Percentiles rank a stretch among this genome's conserved stretches.
These are phyloP conservation scores for Capsella rubella DNA, from an alignment of 441 rosid genomes.

Conservation along the genomic window DNA sequence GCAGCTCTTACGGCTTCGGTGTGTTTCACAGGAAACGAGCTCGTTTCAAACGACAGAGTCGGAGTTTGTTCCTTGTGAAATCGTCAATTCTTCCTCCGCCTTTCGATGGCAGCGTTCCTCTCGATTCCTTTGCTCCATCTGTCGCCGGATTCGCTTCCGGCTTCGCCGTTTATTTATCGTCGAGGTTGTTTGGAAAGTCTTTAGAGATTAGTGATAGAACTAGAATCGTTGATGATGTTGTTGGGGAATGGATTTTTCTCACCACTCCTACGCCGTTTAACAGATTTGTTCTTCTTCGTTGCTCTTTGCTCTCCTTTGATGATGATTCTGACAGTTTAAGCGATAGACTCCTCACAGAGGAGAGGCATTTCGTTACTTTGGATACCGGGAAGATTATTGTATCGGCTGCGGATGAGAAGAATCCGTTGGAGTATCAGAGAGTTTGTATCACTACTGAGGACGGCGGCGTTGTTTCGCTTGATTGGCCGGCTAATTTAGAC, in stretches of 20 bases:
- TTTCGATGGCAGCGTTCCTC: constrained; percentile 49
- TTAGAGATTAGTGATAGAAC: constrained; percentile 2
- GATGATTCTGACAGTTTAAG: constrained; percentile 53
- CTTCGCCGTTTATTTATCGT: constrained; percentile 53
- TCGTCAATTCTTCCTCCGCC: constrained; percentile 50
- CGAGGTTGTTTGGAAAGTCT: constrained; percentile 34
- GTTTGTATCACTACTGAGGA: constrained; percentile 70
- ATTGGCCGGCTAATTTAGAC: constrained; percentile 90
- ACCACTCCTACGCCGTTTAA: constrained; percentile 91
- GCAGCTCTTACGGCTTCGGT: constrained; percentile 46
- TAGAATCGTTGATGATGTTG: constrained; percentile 19
- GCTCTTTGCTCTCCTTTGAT: constrained; percentile 74
- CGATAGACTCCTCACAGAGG: constrained; percentile 75
- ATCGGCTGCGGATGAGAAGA: constrained; percentile 38
- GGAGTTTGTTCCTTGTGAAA: constrained; percentile 36
- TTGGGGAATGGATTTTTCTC: constrained; percentile 88
- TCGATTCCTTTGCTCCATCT: constrained; percentile 59
- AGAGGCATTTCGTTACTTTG: constrained; percentile 78
- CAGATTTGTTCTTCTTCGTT: constrained; percentile 84
- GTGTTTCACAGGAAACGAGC: constrained; percentile 53
- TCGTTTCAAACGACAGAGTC: constrained; percentile 52
- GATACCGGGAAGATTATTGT: constrained; percentile 69
- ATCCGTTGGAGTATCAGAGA: constrained; percentile 72
- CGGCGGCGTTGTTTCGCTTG: constrained; percentile 88
- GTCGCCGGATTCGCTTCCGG: constrained; percentile 70